These are phyloP conservation scores for Platanthera guangdongensis DNA, from an alignment of 106 monocot genomes.

Conservation along the genomic window DNA sequence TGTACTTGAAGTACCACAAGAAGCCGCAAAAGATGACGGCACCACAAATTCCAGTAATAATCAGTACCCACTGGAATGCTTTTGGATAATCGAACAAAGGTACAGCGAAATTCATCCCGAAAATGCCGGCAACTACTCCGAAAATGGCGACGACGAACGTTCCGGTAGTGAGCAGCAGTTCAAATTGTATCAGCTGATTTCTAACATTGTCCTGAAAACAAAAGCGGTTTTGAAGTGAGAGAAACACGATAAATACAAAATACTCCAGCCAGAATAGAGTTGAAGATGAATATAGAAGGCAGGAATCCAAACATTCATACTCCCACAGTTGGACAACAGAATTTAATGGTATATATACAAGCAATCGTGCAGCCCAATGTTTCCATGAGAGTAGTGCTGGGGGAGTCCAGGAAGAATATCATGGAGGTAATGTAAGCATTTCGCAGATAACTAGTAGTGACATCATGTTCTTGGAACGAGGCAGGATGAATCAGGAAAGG, in stretches of 20 bases:
- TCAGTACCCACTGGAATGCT: constrained; percentile 74
- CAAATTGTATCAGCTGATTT: constrained; percentile 90
- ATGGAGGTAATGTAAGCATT: too few species aligned
- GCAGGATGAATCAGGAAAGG: too few species aligned
- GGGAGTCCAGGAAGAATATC: too few species aligned
- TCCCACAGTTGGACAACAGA: background rate
- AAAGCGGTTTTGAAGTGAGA: background rate
- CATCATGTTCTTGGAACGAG: too few species aligned
- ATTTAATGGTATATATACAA: background rate
- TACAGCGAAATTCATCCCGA: constrained; percentile 83
- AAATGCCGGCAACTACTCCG: constrained; percentile 67
- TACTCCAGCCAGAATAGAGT: background rate
- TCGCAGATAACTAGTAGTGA: too few species aligned
- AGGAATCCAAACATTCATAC: background rate
- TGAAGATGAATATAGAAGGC: background rate
- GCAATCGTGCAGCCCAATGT: background rate
- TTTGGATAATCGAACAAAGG: constrained; percentile 44
- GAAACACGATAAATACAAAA: background rate
- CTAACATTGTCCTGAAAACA: constrained; percentile 69
- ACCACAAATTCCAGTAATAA: constrained; percentile 51
- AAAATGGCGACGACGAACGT: constrained; percentile 84
- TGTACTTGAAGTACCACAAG: constrained; percentile 74
- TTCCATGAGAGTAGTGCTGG: background rate
- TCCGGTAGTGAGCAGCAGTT: constrained; percentile 64
- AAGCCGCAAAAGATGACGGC: constrained; percentile 63